Base-by-base conservation (phyloP, 805 yeast species). In the Cyberlindnera meyerae region DNA sequence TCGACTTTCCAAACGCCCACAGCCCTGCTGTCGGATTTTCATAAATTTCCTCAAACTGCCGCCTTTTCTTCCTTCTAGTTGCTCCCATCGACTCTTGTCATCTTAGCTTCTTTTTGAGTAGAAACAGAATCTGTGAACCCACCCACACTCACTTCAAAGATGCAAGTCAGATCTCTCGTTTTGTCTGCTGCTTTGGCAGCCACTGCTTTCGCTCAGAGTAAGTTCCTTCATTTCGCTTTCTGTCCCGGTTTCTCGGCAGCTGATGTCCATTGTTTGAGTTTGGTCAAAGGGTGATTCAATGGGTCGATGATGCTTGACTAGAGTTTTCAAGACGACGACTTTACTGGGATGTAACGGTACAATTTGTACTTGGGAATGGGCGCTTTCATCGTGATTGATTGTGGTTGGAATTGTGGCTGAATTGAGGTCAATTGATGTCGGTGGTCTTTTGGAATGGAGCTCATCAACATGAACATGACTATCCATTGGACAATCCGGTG, bases 161-260 rank as follows among this genome's bases (percentile, higher is more conserved):
- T 78, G 82, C 81, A 74, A 67, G 63, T 74, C 65, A 75, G 69
- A 63, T 62, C 73, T 44, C 52, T 71, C 55, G 54, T 73, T 47
- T 63, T 70, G 44, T 54, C 68, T 47, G 66, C 71, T 49, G 71
- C 79, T 52, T 45, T 74, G 33, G 69, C 73, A 48, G 73, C 74
- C 43, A 49, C 71, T 42, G 78, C 66, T 43, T 48, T 54, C 13
- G 70, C 68, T 27, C 66, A 65, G 36, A 61, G 69, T 64, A 55
- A 42, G 70, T 63, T 57, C 16, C 18, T 29, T n/a, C n/a, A n/a
- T 22, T 26, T 20, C 25, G n/a, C 22, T 52, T 21, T 8, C 11
- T 21, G 24, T 24, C 18, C 18, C n/a, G 18, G 16, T 22, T 12
- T 16, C 17, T 21, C 12, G 25, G 18, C n/a, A 12, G 21, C 18